These are phyloP conservation scores for Forsythia viridissima DNA, from an alignment of 257 asterid species.

Conservation along the genomic window DNA sequence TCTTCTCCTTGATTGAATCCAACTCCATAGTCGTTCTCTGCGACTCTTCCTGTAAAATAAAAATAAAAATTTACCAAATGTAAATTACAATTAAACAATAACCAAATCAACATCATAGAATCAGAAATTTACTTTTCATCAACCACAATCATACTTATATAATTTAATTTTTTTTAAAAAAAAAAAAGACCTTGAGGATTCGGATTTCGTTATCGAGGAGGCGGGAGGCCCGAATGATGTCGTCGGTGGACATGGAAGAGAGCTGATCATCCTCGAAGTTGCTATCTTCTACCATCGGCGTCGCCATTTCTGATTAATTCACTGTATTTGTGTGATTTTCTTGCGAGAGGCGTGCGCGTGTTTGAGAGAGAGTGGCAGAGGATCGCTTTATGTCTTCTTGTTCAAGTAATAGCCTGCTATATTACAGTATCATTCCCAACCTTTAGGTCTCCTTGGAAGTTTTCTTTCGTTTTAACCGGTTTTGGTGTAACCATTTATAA, in stretches of 20 bases:
- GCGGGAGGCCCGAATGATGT: slow-evolving; percentile 81
- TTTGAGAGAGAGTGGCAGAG: too few species aligned
- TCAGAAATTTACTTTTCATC: neutral
- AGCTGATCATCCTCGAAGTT: slow-evolving; percentile 80
- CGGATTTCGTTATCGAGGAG: slow-evolving; percentile 86
- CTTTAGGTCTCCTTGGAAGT: too few species aligned
- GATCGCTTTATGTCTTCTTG: too few species aligned
- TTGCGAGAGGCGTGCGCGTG: too few species aligned
- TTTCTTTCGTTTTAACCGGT: too few species aligned
- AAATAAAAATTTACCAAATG: too few species aligned
- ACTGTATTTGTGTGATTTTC: too few species aligned
- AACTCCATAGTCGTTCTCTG: slow-evolving; percentile 79
- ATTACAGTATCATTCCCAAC: too few species aligned
- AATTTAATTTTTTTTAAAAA: neutral
- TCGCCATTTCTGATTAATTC: slow-evolving; percentile 47
- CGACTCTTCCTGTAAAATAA: slow-evolving; percentile 57
- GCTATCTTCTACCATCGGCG: slow-evolving; percentile 82
- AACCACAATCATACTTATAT: neutral
- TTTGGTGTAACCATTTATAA: too few species aligned
- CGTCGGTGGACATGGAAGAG: slow-evolving; percentile 78
- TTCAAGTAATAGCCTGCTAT: too few species aligned
- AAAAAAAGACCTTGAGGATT: slow-evolving; percentile 56
- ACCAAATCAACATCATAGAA: neutral
- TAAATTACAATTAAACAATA: neutral
- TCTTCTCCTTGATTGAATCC: slow-evolving; percentile 81